Conservation (phyloP, 1,284 basidiomycete species). For the Ganoderma meredithae region DNA sequence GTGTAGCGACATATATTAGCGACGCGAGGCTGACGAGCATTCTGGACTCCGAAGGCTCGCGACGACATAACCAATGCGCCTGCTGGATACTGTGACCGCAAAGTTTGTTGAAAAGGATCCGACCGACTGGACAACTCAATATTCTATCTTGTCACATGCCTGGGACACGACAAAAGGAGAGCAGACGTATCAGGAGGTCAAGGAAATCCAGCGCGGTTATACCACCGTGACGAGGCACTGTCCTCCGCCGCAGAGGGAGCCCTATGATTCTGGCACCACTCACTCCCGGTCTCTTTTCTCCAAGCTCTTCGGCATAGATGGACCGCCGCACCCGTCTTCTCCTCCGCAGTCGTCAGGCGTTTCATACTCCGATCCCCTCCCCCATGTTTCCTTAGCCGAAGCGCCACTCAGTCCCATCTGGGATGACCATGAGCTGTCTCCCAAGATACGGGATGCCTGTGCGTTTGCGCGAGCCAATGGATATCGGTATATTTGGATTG, state of each 20-base stretch:
- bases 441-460: no score
- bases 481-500: background rate
- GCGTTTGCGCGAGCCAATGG: no score
- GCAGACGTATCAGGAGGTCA: background rate
- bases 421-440: background rate
- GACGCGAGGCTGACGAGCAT: no score
- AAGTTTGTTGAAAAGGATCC: background rate
- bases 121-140: background rate
- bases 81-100: background rate
- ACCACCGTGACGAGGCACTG: background rate
- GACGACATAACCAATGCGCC: background rate
- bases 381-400: background rate
- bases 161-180: background rate
- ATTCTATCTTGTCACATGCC: background rate
- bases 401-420: background rate
- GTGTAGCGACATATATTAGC: no score
- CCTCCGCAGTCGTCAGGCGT: background rate
- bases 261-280: no score
- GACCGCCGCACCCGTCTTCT: no score
- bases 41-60: background rate
- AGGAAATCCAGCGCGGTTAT: background rate
- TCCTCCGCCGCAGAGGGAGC: background rate
- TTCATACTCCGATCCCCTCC: background rate
- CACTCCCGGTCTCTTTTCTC: no score
- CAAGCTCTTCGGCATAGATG: no score